phyloP scores from a whole-genome alignment of 805 yeast species.

The Saturnispora zaruensis region DNA sequence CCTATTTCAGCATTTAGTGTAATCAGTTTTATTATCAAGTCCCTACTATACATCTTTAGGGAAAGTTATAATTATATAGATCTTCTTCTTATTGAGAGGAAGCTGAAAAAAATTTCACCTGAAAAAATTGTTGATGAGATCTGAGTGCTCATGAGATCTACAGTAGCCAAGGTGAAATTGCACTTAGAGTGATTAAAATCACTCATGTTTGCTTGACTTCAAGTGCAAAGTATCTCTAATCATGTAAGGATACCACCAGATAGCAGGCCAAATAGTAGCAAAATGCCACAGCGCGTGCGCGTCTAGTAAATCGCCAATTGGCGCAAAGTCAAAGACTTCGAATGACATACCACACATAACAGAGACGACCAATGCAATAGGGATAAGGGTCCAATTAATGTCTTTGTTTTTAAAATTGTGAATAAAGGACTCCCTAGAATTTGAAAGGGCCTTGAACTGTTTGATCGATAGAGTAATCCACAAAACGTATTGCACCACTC shows the following conservation, averaged over 20 bases:
- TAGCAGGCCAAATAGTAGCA: constrained; percentile 75
- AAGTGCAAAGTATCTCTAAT: constrained; percentile 34
- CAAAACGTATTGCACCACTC: constrained; percentile 59
- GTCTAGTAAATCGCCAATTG: constrained; percentile 59
- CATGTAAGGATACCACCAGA: constrained; percentile 61
- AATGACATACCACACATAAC: constrained; percentile 75
- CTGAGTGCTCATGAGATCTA: background rate
- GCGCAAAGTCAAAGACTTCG: constrained; percentile 86
- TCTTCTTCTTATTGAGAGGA: background rate
- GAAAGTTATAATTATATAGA: background rate
- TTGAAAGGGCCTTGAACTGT: constrained; percentile 22
- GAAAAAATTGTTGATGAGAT: background rate
- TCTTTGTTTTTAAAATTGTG: constrained; percentile 22
- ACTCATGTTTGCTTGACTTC: constrained; percentile 24
- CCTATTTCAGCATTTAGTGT: constrained; percentile 5
- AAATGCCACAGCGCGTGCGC: constrained; percentile 95
- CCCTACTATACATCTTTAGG: background rate
- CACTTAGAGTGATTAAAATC: background rate
- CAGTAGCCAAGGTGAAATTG: background rate
- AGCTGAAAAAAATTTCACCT: constrained; percentile 1
- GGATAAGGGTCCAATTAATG: constrained; percentile 40
- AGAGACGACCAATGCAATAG: constrained; percentile 40
- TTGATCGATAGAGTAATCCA: constrained; percentile 36
- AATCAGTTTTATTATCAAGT: constrained; percentile 1
- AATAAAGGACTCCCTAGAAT: constrained; percentile 11